Conservation (phyloP, 345 rosid genomes). For the Populus davidiana region DNA sequence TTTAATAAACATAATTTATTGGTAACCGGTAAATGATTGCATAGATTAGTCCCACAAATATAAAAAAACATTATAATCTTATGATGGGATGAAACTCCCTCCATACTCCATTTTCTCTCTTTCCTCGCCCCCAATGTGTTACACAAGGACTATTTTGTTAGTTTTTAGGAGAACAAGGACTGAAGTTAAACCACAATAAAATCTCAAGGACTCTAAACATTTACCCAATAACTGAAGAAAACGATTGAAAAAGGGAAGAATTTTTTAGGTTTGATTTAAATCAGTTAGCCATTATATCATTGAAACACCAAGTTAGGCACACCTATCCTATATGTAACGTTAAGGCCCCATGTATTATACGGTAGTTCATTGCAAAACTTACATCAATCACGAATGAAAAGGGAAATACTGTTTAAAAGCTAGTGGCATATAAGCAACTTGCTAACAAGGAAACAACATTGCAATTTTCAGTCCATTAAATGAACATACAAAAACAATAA, state of each 20-base stretch:
- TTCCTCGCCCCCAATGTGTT: no score
- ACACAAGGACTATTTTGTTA: no score
- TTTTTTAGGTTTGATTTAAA: not conserved
- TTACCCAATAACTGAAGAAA: no score
- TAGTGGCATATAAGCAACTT: not conserved
- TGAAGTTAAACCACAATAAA: no score
- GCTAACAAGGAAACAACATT: conserved; percentile 11
- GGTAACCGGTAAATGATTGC: not conserved
- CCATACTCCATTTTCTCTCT: no score
- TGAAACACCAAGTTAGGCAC: not conserved
- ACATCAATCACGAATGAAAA: not conserved
- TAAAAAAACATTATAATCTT: not conserved
- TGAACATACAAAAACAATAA: not conserved
- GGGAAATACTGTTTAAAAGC: not conserved
- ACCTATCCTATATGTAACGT: not conserved
- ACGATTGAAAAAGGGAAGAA: no score
- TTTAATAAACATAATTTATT: no score
- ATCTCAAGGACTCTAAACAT: no score
- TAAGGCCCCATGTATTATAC: not conserved
- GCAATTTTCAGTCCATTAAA: conserved; percentile 1
- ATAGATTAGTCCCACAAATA: not conserved
- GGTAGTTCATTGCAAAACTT: not conserved
- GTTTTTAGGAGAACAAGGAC: no score
- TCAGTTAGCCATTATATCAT: not conserved
- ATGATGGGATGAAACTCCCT: no score